phyloP scores from a whole-genome alignment of 768 basidiomycete species.

The Lentinula guzmanii region DNA sequence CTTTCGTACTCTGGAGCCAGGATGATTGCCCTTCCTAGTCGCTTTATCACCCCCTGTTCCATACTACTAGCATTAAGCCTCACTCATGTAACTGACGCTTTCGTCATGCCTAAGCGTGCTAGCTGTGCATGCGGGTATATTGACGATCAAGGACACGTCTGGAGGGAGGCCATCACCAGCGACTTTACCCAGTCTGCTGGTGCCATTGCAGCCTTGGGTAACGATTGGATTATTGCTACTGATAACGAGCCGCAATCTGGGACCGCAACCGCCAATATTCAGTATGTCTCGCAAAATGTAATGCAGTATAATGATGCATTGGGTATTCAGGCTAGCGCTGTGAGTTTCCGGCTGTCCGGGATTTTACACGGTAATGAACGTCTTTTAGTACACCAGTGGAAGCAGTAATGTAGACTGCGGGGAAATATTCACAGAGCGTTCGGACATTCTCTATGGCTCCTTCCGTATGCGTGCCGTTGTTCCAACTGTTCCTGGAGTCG shows the following conservation, averaged over 20 bases:
- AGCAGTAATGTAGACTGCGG: constrained; percentile 9
- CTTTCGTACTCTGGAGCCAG: no score
- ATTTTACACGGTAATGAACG: not conserved
- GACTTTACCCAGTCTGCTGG: constrained; percentile 12
- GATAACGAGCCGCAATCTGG: constrained; percentile 9
- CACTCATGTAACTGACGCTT: not conserved
- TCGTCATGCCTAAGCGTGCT: not conserved
- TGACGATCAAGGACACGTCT: constrained; percentile 11
- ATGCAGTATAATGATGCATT: constrained; percentile 10
- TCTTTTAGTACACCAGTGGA: not conserved
- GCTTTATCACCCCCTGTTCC: not conserved
- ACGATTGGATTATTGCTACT: constrained; percentile 11
- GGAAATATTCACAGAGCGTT: constrained; percentile 13
- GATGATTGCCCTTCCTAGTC: not conserved
- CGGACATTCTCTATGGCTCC: constrained; percentile 11
- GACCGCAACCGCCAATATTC: constrained; percentile 9
- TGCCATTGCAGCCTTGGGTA: constrained; percentile 11
- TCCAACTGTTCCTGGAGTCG: constrained; percentile 11
- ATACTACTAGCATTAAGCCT: not conserved
- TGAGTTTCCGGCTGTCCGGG: not conserved
- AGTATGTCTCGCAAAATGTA: constrained; percentile 10
- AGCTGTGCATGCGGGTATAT: constrained; percentile 12
- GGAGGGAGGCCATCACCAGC: constrained; percentile 11
- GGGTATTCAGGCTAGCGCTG: constrained; percentile 12
- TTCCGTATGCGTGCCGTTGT: constrained; percentile 15